Conservation (phyloP, 805 yeast species). For the Yarrowia sp. region DNA sequence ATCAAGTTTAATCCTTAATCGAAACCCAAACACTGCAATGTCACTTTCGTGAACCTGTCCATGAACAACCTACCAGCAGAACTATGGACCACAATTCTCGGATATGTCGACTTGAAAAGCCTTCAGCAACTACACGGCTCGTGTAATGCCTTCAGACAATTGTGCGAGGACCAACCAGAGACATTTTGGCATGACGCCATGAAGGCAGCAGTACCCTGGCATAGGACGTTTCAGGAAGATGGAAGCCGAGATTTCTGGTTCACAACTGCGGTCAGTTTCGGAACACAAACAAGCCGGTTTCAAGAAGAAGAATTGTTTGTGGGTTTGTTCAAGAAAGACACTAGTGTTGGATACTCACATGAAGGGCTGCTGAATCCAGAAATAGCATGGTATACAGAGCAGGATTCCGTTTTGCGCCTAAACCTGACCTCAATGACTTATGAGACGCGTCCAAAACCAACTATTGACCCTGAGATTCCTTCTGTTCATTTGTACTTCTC, state of each 20-base stretch:
- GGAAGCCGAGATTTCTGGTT: neutral
- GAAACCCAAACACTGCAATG: neutral
- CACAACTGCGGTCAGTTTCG: neutral
- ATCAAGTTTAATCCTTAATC: neutral
- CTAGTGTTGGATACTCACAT: neutral
- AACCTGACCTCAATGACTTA: neutral
- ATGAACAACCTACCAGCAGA: conserved; percentile 17
- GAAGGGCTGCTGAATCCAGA: neutral
- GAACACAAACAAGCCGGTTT: neutral
- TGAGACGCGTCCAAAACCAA: neutral
- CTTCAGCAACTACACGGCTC: conserved; percentile 1
- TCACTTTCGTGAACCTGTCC: neutral
- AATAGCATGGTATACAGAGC: neutral
- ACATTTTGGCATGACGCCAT: neutral
- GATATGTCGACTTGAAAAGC: neutral
- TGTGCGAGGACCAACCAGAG: neutral
- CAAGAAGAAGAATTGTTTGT: neutral
- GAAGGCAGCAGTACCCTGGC: conserved; percentile 2
- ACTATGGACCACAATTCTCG: conserved; percentile 5
- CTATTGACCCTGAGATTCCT: neutral
- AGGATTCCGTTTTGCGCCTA: neutral
- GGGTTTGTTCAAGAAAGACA: neutral
- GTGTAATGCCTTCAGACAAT: neutral
- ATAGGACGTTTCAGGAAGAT: neutral
- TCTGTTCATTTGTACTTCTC: neutral